phyloP scores from a whole-genome alignment of 2,329 filamentous ascomycete species.

The Shiraia sp. region DNA sequence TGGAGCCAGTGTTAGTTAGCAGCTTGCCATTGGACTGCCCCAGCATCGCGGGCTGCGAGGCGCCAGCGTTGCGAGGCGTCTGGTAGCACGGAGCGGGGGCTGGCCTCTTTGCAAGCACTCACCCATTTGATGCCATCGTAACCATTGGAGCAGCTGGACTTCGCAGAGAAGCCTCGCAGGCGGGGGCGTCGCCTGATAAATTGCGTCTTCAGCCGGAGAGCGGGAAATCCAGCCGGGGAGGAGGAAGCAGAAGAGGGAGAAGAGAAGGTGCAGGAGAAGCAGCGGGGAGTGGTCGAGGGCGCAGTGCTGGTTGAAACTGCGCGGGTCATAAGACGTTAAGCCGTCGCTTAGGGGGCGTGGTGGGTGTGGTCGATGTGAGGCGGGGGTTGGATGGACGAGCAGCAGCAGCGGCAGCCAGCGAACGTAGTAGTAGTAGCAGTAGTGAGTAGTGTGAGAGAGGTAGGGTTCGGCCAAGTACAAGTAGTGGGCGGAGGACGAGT shows the following conservation, averaged over 20 bases:
- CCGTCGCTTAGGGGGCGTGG: no score
- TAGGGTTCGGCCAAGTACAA: background rate
- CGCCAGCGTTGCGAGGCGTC: slow-evolving; percentile 5
- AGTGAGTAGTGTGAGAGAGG: slow-evolving; percentile 5
- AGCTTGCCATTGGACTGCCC: no score
- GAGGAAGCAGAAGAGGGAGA: no score
- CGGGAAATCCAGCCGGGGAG: no score
- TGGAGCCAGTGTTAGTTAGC: no score
- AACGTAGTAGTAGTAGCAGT: background rate
- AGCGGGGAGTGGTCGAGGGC: slow-evolving; percentile 7
- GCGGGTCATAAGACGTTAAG: slow-evolving; percentile 28
- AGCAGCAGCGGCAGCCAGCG: background rate
- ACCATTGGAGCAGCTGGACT: slow-evolving; percentile 43
- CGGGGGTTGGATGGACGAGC: slow-evolving; percentile 5
- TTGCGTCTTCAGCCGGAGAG: slow-evolving; percentile 14
- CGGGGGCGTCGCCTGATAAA: slow-evolving; percentile 22
- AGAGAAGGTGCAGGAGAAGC: no score
- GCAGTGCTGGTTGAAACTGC: slow-evolving; percentile 8
- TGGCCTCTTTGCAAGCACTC: slow-evolving; percentile 30
- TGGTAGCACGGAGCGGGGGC: slow-evolving; percentile 40
- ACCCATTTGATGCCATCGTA: slow-evolving; percentile 51
- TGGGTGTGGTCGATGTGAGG: no score
- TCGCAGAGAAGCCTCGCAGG: slow-evolving; percentile 25
- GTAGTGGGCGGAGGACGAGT: background rate
- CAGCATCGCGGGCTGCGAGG: slow-evolving; percentile 1